These are phyloP conservation scores for Phytophthora nicotianae DNA, from an alignment of 352 stramenopile genomes.

Conservation along the genomic window DNA sequence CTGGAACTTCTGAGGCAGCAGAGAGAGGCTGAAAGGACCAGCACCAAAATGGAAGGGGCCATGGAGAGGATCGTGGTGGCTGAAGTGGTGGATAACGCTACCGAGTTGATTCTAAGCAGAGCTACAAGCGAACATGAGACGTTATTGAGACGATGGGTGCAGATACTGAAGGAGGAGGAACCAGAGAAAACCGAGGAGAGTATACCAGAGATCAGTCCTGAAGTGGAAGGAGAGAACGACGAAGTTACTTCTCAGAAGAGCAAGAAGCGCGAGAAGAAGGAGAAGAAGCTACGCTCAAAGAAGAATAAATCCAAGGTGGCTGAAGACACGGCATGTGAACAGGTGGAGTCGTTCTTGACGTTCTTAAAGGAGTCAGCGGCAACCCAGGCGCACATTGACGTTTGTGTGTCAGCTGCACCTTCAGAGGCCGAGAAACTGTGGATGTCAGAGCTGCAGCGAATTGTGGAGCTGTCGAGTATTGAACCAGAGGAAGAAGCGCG, in stretches of 20 bases:
- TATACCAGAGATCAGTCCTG: conserved; percentile 1
- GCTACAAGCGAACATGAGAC: conserved; percentile 36
- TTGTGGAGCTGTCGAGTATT: conserved; percentile 55
- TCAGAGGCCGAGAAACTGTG: conserved; percentile 24
- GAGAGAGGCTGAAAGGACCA: conserved; percentile 23
- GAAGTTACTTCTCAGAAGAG: conserved; percentile 17
- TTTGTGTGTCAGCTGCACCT: conserved; percentile 1
- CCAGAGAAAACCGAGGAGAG: conserved; percentile 27
- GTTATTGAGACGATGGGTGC: conserved; percentile 51
- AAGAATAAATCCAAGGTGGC: conserved; percentile 34
- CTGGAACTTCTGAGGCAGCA: conserved; percentile 31
- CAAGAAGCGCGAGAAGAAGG: conserved; percentile 37
- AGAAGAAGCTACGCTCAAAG: conserved; percentile 27
- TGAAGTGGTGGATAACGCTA: conserved; percentile 70
- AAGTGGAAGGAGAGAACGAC: conserved; percentile 9
- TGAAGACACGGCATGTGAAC: conserved; percentile 40
- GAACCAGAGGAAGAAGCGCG: conserved; percentile 47
- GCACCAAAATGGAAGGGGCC: conserved; percentile 28
- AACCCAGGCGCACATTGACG: conserved; percentile 9
- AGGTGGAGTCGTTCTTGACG: conserved; percentile 53
- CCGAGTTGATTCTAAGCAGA: conserved; percentile 66
- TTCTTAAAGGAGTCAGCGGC: conserved; percentile 51
- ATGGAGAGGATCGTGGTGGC: conserved; percentile 49
- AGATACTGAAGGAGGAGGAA: conserved; percentile 42
- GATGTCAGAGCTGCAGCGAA: conserved; percentile 39